Percentiles rank a stretch among this genome's conserved stretches.
Evolutionary conservation across 1,139 yeast genomes (phyloP).

Genomic region (Meyerozyma smithsonii): DNA sequence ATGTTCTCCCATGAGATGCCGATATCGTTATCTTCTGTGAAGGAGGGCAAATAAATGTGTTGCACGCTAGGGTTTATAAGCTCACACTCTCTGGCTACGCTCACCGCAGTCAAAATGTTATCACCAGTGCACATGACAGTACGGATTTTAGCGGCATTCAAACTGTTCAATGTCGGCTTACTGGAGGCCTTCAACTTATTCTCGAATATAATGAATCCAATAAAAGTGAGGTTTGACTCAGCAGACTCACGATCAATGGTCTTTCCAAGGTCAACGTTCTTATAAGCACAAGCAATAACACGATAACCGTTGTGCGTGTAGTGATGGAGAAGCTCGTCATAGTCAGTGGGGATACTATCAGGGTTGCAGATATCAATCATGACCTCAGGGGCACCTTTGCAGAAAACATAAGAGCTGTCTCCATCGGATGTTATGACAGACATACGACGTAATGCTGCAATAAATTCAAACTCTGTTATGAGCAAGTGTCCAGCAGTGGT

Average conservation of each 20-base stretch:
- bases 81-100: constrained; percentile 85
- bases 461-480: constrained; percentile 75
- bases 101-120: constrained; percentile 86
- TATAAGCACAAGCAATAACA: constrained; percentile 91
- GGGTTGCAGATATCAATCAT: constrained; percentile 72
- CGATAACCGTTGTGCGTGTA: constrained; percentile 93
- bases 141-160: constrained; percentile 66
- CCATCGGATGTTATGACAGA: constrained; percentile 56
- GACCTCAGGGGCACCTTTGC: constrained; percentile 98
- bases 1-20: constrained; percentile 61
- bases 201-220: constrained; percentile 90
- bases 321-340: constrained; percentile 65
- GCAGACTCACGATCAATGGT: constrained; percentile 52
- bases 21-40: constrained; percentile 34
- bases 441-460: constrained; percentile 85
- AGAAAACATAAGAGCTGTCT: constrained; percentile 46
- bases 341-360: constrained; percentile 68
- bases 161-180: constrained; percentile 50
- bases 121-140: constrained; percentile 98
- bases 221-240: constrained; percentile 64
- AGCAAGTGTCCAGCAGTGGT: constrained; percentile 46
- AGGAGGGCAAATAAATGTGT: constrained; percentile 66
- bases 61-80: constrained; percentile 43
- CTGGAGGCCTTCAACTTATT: constrained; percentile 78
- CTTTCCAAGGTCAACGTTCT: constrained; percentile 17